phyloP scores from a whole-genome alignment of 371 early-diverging fungal genomes.

The Rhizopus arrhizus region DNA sequence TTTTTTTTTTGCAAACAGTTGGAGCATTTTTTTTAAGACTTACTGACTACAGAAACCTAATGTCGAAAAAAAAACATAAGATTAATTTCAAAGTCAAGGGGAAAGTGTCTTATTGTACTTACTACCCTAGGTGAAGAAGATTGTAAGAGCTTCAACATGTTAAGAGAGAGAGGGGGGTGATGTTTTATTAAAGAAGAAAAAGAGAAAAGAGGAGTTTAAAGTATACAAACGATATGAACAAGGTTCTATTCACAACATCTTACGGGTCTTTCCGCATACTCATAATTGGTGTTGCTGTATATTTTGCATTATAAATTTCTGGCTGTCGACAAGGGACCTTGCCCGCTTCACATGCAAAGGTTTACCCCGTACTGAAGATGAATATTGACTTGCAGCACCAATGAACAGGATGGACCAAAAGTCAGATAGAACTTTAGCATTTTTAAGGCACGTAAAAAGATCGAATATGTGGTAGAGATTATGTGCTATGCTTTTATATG shows the following conservation, averaged over 20 bases:
- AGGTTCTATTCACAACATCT: background rate
- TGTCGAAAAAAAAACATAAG: background rate
- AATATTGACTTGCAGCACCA: background rate
- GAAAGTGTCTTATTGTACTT: slow-evolving; percentile 5
- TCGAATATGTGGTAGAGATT: slow-evolving; percentile 50
- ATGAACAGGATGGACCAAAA: background rate
- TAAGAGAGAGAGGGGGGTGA: slow-evolving; percentile 26
- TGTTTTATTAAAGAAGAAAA: slow-evolving; percentile 12
- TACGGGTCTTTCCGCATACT: slow-evolving; percentile 4
- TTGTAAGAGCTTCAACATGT: slow-evolving; percentile 38
- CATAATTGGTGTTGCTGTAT: slow-evolving; percentile 3
- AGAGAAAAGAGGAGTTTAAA: slow-evolving; percentile 11
- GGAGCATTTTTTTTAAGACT: slow-evolving; percentile 8
- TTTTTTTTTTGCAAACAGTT: too few relatives aligned
- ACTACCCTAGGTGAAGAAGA: slow-evolving; percentile 33
- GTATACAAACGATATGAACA: background rate
- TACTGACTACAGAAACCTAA: slow-evolving; percentile 28
- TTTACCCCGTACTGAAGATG: slow-evolving; percentile 5
- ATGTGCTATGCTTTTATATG: too few relatives aligned
- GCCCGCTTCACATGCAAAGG: slow-evolving; percentile 4
- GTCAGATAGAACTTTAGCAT: too few relatives aligned
- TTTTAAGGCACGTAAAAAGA: too few relatives aligned
- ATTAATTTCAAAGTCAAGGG: background rate
- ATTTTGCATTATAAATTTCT: slow-evolving; percentile 26
- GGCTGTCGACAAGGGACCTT: slow-evolving; percentile 6